These are phyloP conservation scores for Saccharomycopsis amapae DNA, from an alignment of 805 yeast species.

Conservation along the genomic window DNA sequence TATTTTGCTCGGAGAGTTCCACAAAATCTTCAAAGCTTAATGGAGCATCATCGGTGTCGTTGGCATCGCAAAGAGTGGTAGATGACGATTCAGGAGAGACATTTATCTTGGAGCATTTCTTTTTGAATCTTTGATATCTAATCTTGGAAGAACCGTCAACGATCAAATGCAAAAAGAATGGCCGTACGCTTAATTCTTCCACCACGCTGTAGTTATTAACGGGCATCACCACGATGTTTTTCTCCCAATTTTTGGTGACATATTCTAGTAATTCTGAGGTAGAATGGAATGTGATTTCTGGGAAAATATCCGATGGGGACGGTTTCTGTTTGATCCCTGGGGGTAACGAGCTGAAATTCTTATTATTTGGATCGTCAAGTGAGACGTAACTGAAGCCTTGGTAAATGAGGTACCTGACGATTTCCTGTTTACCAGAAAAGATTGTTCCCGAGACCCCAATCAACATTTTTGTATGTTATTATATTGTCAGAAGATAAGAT, in stretches of 20 bases:
- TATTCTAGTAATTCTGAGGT: constrained; percentile 44
- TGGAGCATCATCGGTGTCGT: no score
- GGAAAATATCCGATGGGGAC: constrained; percentile 19
- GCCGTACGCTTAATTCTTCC: constrained; percentile 51
- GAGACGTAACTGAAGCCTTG: constrained; percentile 44
- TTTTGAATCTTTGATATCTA: constrained; percentile 29
- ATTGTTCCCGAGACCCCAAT: constrained; percentile 69
- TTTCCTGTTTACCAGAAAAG: constrained; percentile 60
- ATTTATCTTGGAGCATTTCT: constrained; percentile 7
- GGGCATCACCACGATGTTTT: constrained; percentile 51
- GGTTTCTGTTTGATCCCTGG: constrained; percentile 21
- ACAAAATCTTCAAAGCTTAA: constrained; percentile 32
- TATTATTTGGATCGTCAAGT: constrained; percentile 17
- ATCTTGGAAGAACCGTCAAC: constrained; percentile 62
- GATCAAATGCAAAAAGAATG: constrained; percentile 75
- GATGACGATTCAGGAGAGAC: no score
- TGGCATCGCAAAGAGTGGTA: no score
- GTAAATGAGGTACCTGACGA: constrained; percentile 47
- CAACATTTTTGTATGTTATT: constrained; percentile 40
- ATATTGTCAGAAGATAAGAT: not conserved
- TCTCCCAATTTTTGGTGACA: constrained; percentile 62
- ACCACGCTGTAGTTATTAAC: constrained; percentile 39
- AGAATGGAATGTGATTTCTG: constrained; percentile 31
- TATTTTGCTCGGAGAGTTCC: constrained; percentile 30
- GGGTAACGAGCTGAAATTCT: not conserved